These are phyloP conservation scores for Cicer judaicum DNA, from an alignment of 306 rosid species.

Conservation along the genomic window DNA sequence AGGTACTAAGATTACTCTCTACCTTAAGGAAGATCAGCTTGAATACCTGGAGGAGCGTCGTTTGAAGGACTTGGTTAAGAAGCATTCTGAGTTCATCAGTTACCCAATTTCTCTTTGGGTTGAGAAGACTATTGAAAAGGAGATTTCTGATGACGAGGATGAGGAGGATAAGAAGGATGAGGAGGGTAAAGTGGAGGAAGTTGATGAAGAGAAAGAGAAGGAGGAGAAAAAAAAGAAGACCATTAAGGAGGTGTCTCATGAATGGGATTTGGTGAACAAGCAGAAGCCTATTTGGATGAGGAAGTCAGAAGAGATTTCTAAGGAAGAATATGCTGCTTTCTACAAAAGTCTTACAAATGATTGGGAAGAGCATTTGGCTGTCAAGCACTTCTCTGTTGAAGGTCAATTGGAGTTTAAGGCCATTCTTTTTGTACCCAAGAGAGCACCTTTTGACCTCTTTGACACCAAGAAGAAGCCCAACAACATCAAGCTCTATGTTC, in stretches of 20 bases:
- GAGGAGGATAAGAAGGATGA: conserved; percentile 94
- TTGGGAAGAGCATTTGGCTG: conserved; percentile 87
- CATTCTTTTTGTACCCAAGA: conserved; percentile 81
- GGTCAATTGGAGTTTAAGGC: conserved; percentile 93
- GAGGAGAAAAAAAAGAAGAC: conserved; percentile 90
- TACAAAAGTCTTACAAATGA: conserved; percentile 86
- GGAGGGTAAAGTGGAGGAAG: conserved; percentile 88
- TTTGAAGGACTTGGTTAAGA: conserved; percentile 79
- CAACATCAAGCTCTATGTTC: conserved; percentile 86
- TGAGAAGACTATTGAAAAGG: conserved; percentile 89
- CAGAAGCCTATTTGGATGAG: conserved; percentile 97
- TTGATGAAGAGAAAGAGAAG: conserved; percentile 86
- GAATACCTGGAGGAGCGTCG: conserved; percentile 92
- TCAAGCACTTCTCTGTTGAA: conserved; percentile 91
- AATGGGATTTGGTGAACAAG: conserved; percentile 87
- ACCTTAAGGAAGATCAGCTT: conserved; percentile 86
- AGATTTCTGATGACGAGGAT: conserved; percentile 84
- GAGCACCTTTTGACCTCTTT: conserved; percentile 89
- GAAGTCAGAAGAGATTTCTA: conserved; percentile 80
- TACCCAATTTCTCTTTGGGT: conserved; percentile 89
- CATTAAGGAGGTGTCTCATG: conserved; percentile 82
- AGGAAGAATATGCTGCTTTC: conserved; percentile 85
- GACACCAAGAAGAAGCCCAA: conserved; percentile 91
- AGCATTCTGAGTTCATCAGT: conserved; percentile 91
- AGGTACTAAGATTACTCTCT: conserved; percentile 75